These are phyloP conservation scores for Coemansia sp. DNA, from an alignment of 192 early-diverging fungal genomes.

Conservation along the genomic window DNA sequence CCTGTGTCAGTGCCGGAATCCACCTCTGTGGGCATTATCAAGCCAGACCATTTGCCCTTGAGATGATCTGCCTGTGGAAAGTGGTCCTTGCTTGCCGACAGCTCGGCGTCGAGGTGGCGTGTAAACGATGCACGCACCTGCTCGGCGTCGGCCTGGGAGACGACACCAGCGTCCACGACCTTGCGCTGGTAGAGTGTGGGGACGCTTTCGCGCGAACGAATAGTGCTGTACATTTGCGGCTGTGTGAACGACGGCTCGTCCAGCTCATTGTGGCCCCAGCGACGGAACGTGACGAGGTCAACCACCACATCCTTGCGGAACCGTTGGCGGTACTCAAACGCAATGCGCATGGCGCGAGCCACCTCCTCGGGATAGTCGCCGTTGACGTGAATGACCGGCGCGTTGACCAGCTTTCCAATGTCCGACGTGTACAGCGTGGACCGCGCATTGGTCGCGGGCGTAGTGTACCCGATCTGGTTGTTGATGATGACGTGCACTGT, in stretches of 20 bases:
- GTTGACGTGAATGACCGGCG: constrained; percentile 94
- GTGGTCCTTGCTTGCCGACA: constrained; percentile 33
- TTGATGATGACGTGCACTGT: constrained; percentile 97
- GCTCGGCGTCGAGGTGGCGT: constrained; percentile 35
- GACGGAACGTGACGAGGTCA: constrained; percentile 90
- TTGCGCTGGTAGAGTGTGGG: constrained; percentile 82
- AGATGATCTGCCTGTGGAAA: constrained; percentile 45
- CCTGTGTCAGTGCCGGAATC: constrained; percentile 50
- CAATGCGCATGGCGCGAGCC: constrained; percentile 72
- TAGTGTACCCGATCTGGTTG: constrained; percentile 97
- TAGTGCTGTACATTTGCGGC: constrained; percentile 94
- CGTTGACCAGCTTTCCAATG: constrained; percentile 94
- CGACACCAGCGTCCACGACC: constrained; percentile 41
- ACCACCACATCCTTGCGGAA: constrained; percentile 95
- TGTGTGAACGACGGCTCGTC: constrained; percentile 98
- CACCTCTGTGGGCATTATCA: constrained; percentile 58
- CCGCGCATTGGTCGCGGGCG: constrained; percentile 90
- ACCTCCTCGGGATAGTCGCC: constrained; percentile 94
- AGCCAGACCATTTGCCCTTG: constrained; percentile 72
- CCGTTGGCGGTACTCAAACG: constrained; percentile 84
- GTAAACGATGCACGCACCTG: constrained; percentile 16
- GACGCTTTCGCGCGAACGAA: constrained; percentile 76
- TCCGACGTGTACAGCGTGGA: constrained; percentile 89
- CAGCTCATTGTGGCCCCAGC: constrained; percentile 97
- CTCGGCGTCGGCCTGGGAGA: constrained; percentile 22